phyloP scores from a whole-genome alignment of 1,284 basidiomycete genomes.

The Vanrija humicola region DNA sequence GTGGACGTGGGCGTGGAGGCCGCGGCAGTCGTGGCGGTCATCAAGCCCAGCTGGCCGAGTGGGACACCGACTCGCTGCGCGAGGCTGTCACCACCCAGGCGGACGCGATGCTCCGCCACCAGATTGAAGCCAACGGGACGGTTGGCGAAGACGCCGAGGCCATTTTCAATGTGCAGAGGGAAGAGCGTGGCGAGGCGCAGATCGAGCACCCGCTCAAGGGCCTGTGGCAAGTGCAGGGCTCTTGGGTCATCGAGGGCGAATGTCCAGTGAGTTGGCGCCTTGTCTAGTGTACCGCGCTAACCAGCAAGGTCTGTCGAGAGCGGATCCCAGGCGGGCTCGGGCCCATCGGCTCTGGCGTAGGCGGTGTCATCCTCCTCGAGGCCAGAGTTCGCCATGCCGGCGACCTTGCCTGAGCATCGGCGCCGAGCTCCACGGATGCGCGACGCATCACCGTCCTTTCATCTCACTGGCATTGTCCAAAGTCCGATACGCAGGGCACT shows the following conservation, averaged over 20 bases:
- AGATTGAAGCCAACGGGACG: constrained; percentile 1
- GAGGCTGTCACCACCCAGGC: constrained; percentile 7
- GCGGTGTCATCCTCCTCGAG: constrained; percentile 26
- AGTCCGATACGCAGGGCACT: background rate
- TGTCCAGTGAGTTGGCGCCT: constrained; percentile 38
- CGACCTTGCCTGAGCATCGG: background rate
- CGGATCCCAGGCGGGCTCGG: constrained; percentile 31
- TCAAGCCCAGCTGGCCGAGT: constrained; percentile 21
- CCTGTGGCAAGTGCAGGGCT: constrained; percentile 30
- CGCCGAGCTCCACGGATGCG: too few relatives aligned
- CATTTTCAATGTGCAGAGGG: constrained; percentile 5
- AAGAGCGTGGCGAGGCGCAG: constrained; percentile 8
- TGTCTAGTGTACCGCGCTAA: background rate
- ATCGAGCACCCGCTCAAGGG: constrained; percentile 32
- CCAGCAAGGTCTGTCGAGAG: constrained; percentile 32
- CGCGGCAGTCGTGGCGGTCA: background rate
- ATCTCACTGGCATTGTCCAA: too few relatives aligned
- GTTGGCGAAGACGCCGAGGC: constrained; percentile 15
- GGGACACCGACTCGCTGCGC: constrained; percentile 24
- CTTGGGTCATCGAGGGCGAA: constrained; percentile 43
- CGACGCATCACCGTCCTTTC: background rate
- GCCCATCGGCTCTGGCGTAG: constrained; percentile 21
- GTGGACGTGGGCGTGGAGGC: constrained; percentile 11
- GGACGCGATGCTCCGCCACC: background rate
- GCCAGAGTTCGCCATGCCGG: constrained; percentile 3